These are phyloP conservation scores for Sporothrix curviconia DNA, from an alignment of 2,329 filamentous ascomycete genomes.

Conservation along the genomic window DNA sequence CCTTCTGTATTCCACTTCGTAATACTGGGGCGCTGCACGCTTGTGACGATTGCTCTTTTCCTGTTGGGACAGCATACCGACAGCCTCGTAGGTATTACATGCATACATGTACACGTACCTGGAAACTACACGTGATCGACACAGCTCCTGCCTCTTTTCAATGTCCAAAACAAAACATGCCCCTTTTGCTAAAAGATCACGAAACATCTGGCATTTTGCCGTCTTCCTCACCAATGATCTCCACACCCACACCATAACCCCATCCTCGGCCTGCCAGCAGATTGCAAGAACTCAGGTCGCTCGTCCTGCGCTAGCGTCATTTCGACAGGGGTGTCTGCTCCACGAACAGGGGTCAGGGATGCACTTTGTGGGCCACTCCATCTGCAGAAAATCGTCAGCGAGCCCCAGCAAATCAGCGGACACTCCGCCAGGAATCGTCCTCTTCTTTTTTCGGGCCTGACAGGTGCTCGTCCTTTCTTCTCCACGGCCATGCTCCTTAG, in stretches of 20 bases:
- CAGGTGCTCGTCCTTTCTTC: not conserved
- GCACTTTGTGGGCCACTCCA: not conserved
- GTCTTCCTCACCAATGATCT: not conserved
- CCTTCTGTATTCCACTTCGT: not conserved
- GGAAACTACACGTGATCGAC: constrained; percentile 3
- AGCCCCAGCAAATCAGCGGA: constrained; percentile 4
- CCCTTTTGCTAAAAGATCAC: not conserved
- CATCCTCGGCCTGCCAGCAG: constrained; percentile 1
- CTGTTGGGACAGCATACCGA: not conserved
- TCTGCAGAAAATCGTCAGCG: constrained; percentile 2
- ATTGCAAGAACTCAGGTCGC: not conserved
- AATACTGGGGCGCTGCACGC: not conserved
- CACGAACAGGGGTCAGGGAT: not conserved
- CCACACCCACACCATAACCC: not conserved
- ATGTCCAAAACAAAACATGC: not conserved
- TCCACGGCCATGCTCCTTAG: too few species aligned
- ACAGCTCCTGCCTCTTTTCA: not conserved
- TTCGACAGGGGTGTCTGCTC: constrained; percentile 2
- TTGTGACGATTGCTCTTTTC: not conserved
- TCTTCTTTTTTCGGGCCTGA: constrained; percentile 7
- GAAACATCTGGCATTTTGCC: not conserved
- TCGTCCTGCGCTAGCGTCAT: constrained; percentile 8
- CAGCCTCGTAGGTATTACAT: too few species aligned
- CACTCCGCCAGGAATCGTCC: not conserved
- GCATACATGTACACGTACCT: not conserved